phyloP scores from a whole-genome alignment of 768 basidiomycete species.

The Mycena epipterygia region DNA sequence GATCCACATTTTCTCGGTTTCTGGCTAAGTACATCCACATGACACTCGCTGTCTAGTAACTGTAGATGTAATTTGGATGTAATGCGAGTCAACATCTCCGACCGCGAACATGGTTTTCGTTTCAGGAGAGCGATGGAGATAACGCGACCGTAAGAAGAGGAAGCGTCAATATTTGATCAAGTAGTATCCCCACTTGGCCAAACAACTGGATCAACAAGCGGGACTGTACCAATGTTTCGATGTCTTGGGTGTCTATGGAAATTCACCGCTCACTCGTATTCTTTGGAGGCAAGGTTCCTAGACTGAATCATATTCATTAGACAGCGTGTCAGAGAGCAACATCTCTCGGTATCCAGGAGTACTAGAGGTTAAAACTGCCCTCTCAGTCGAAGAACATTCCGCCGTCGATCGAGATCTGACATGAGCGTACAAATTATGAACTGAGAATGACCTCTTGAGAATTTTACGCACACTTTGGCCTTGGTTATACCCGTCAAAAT shows the following conservation, averaged over 20 bases:
- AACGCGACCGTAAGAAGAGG: conserved; percentile 70
- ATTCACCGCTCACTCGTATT: conserved; percentile 2
- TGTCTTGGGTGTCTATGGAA: not conserved
- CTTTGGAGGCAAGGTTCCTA: too few relatives aligned
- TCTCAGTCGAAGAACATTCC: conserved; percentile 4
- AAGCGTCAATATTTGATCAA: conserved; percentile 67
- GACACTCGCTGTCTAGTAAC: not conserved
- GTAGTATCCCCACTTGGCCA: conserved; percentile 82
- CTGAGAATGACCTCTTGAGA: not conserved
- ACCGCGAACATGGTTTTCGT: conserved; percentile 61
- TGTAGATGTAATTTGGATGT: not conserved
- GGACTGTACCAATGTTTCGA: conserved; percentile 67
- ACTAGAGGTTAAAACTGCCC: too few relatives aligned
- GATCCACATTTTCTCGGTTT: not conserved
- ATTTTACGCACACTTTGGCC: not conserved
- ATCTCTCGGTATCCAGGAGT: too few relatives aligned
- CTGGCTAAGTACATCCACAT: not conserved
- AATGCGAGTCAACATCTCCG: conserved; percentile 40
- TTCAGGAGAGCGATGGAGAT: conserved; percentile 70
- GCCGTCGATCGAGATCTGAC: conserved; percentile 13
- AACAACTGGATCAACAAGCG: conserved; percentile 78
- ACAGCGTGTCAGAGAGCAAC: too few relatives aligned
- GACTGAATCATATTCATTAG: too few relatives aligned
- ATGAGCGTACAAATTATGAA: too few relatives aligned
- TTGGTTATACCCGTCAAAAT: not conserved